These are phyloP conservation scores for Microcyclosporella mali DNA, from an alignment of 2,329 filamentous ascomycete genomes.

Conservation along the genomic window DNA sequence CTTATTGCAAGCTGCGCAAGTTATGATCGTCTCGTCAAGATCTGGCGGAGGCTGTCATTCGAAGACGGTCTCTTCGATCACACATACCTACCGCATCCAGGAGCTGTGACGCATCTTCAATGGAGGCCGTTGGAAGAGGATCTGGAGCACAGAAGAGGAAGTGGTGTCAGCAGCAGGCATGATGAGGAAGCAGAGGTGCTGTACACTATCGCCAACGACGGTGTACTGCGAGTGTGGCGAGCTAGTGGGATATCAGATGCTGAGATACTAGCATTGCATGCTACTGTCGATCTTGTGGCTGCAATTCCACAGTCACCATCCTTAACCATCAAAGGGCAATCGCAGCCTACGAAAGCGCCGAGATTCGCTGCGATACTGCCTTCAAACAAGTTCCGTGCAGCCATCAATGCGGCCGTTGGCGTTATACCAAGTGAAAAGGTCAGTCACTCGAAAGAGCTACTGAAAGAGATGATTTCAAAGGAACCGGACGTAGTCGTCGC, in stretches of 20 bases:
- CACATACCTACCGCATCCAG: slow-evolving; percentile 80
- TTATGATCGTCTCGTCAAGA: slow-evolving; percentile 78
- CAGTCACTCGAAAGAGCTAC: slow-evolving; percentile 70
- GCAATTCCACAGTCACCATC: slow-evolving; percentile 49
- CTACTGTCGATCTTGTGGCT: slow-evolving; percentile 66
- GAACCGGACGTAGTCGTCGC: slow-evolving; percentile 83
- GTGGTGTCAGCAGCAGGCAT: slow-evolving; percentile 23
- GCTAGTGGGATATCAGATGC: slow-evolving; percentile 64
- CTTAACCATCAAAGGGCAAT: slow-evolving; percentile 44
- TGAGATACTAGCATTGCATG: slow-evolving; percentile 72
- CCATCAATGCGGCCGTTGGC: slow-evolving; percentile 52
- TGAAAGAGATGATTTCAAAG: slow-evolving; percentile 79
- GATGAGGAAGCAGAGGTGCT: slow-evolving; percentile 65
- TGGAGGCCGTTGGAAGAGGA: slow-evolving; percentile 67
- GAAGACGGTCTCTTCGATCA: slow-evolving; percentile 86
- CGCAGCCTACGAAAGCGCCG: slow-evolving; percentile 35
- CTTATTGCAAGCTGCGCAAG: slow-evolving; percentile 76
- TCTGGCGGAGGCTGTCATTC: slow-evolving; percentile 85
- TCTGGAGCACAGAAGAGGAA: slow-evolving; percentile 53
- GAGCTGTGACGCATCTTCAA: slow-evolving; percentile 70
- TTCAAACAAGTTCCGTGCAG: slow-evolving; percentile 68
- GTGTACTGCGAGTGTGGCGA: slow-evolving; percentile 75
- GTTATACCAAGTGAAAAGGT: slow-evolving; percentile 38
- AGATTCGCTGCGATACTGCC: slow-evolving; percentile 78
- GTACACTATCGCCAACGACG: slow-evolving; percentile 82